Evolutionary conservation across 345 rosid species (phyloP).

Genomic region (Salix arbutifolia): DNA sequence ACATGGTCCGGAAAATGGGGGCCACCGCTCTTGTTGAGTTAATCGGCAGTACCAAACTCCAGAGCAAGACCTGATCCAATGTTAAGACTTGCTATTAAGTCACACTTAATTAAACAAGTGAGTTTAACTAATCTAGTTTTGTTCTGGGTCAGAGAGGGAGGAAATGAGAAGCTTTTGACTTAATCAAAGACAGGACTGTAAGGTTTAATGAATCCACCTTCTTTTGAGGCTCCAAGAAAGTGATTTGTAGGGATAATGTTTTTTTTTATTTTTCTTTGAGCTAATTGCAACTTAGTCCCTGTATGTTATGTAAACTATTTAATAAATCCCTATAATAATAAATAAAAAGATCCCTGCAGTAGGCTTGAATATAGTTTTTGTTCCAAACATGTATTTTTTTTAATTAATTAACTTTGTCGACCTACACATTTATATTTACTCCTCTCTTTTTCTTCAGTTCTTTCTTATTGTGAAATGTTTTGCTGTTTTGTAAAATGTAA

Average conservation of each 20-base stretch:
- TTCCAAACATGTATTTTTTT: not conserved
- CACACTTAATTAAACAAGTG: not conserved
- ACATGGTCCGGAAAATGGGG: no score
- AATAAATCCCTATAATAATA: no score
- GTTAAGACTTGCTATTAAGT: no score
- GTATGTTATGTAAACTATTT: not conserved
- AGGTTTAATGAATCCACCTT: not conserved
- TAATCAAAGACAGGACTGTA: conserved; percentile 5
- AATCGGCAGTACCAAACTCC: no score
- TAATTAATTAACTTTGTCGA: no score
- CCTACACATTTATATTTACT: no score
- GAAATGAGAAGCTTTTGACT: conserved; percentile 6
- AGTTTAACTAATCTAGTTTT: not conserved
- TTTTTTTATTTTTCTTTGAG: conserved; percentile 5
- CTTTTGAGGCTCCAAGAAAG: conserved; percentile 19
- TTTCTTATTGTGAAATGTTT: no score
- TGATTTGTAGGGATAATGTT: conserved; percentile 17
- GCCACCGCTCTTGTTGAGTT: not conserved
- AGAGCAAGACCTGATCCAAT: no score
- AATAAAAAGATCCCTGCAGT: not conserved
- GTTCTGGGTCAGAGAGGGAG: not conserved
- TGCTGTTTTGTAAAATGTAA: not conserved
- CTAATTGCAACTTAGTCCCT: no score
- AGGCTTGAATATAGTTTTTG: not conserved
- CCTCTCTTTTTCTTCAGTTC: no score